Percentiles rank a stretch among this genome's conserved stretches.
Conservation (phyloP, 2,329 filamentous ascomycete genomes). For the Aspergillus felis region DNA sequence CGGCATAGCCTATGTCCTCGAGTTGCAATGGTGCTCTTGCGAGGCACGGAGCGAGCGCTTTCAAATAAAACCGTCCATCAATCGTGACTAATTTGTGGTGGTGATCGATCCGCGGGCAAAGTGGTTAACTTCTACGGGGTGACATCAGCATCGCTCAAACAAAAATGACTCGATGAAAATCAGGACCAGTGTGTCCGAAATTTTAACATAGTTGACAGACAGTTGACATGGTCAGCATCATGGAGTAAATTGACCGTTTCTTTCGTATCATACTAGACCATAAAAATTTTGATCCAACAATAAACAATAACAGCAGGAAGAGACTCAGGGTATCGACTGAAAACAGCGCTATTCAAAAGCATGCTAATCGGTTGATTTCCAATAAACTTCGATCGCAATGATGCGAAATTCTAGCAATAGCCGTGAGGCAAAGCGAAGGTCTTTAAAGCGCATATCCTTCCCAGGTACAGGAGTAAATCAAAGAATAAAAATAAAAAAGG, state of each 20-base stretch:
- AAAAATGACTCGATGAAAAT: not conserved
- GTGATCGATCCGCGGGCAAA: not conserved
- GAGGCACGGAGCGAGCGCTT: no score
- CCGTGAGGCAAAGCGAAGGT: conserved; percentile 24
- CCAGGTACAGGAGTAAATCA: conserved; percentile 14
- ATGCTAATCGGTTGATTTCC: conserved; percentile 1
- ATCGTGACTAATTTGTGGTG: not conserved
- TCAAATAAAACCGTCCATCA: not conserved
- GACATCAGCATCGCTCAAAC: not conserved
- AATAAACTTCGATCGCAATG: conserved; percentile 1
- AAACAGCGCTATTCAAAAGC: conserved; percentile 22
- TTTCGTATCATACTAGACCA: conserved; percentile 4
- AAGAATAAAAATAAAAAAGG: conserved; percentile 1
- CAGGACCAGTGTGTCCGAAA: not conserved
- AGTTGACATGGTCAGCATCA: not conserved
- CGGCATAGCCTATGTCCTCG: not conserved
- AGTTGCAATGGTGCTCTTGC: no score
- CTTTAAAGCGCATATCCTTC: conserved; percentile 21
- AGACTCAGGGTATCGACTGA: conserved; percentile 2
- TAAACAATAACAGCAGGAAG: conserved; percentile 4
- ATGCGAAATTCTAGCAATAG: conserved; percentile 11
- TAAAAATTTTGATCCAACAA: not conserved
- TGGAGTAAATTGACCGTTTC: conserved; percentile 7
- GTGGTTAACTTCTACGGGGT: not conserved
- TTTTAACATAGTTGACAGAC: not conserved